Evolutionary conservation across 2,329 filamentous ascomycete species (phyloP).

Genomic region (Arachnomyces sp.): DNA sequence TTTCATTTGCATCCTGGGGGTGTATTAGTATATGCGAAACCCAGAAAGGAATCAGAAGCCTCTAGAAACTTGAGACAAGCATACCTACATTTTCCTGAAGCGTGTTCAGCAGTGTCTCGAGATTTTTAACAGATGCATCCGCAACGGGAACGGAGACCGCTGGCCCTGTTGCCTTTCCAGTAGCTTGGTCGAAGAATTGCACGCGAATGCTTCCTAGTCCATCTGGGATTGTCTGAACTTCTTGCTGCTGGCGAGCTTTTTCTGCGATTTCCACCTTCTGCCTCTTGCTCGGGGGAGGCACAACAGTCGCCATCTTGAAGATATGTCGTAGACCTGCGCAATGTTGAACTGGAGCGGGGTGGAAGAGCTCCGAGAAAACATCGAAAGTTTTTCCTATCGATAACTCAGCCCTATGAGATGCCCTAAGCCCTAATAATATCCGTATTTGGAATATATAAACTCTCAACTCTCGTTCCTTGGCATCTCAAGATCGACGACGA

Average conservation of each 20-base stretch:
- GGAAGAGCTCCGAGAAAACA: neutral
- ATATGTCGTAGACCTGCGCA: neutral
- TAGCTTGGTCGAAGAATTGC: slow-evolving; percentile 77
- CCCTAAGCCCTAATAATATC: neutral
- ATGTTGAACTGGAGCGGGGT: neutral
- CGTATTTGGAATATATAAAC: no score
- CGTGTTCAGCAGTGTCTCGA: slow-evolving; percentile 79
- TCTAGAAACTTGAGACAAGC: slow-evolving; percentile 10
- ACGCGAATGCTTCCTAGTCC: slow-evolving; percentile 71
- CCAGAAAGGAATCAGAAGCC: neutral
- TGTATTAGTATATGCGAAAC: slow-evolving; percentile 6
- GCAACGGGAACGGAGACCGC: slow-evolving; percentile 69
- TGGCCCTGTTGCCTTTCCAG: slow-evolving; percentile 58
- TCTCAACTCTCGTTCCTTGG: no score
- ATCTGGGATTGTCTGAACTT: slow-evolving; percentile 58
- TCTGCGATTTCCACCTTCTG: slow-evolving; percentile 70
- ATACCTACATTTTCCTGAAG: slow-evolving; percentile 62
- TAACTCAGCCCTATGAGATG: neutral
- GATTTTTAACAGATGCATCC: slow-evolving; percentile 79
- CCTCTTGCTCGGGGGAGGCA: slow-evolving; percentile 80
- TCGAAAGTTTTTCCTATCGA: neutral
- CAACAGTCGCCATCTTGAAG: slow-evolving; percentile 62
- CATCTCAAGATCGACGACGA: no score
- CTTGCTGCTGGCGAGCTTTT: slow-evolving; percentile 64
- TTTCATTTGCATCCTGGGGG: slow-evolving; percentile 48